Base-by-base conservation (phyloP, 2,329 filamentous ascomycete genomes). In the Monosporascus sp. region DNA sequence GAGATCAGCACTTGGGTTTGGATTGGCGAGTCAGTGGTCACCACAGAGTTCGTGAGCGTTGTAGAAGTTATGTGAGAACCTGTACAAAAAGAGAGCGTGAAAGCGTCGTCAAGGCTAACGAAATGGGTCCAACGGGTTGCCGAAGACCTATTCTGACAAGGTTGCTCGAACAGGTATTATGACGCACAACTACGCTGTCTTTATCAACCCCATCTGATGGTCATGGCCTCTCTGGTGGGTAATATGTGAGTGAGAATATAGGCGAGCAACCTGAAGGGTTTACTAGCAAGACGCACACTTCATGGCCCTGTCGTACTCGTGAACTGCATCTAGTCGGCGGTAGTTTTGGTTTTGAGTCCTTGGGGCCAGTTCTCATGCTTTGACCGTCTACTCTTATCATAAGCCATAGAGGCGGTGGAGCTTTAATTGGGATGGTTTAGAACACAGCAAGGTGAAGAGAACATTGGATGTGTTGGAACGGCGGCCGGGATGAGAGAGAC, bases 21-120 rank as follows among this genome's bases (percentile, higher is more conserved):
- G 62, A 59, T 67, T 62, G 67, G 65, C 66, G 67, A 68, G 62
- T 62, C 66, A 64, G 48, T 53, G 64, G 64, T 64, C 67, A 65
- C 63, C 59, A 57, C 60, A 53, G 53, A 59, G 58, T 59, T 61
- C 59, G 53, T 56, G 55, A 54, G 54, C 50, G 54, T 53, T 50
- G 56, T 53, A 49, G 41, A 51, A 53, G 54, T 39, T 58, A 55
- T 50, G 54, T 51, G 46, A 55, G 56, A 58, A 54, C 54, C 56
- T 54, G 53, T 59, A 59, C 54, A 50, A 53, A 52, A 44, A 60
- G 43, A n/a, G 25, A 46, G 6, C 43, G 43, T 27, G 43, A 46
- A 11, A 27, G 15, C 25, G 43, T 46, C 43, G 43, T 46, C 43
- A 46, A 24, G 25, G 43, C 43, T 24, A 18, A 18, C 15, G 3